A percentile compares a stretch with the other conserved stretches of the same genome.
Conservation (phyloP, 2,329 filamentous ascomycete species). For the Fusarium annulatum region DNA sequence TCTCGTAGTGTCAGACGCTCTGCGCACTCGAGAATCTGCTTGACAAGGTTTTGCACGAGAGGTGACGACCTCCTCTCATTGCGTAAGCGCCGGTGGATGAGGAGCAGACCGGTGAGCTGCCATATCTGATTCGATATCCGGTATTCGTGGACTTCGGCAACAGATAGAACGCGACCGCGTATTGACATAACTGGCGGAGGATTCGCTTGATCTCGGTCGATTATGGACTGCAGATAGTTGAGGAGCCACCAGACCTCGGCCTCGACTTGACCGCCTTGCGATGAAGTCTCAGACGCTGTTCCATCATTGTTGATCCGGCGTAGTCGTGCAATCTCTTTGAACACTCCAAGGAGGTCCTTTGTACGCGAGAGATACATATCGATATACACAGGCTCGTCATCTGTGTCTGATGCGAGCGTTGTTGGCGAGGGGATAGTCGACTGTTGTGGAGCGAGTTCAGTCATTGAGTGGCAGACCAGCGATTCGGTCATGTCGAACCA, state of each 20-base stretch:
- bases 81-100: constrained; percentile 29
- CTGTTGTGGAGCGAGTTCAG: constrained; percentile 24
- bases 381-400: constrained; percentile 26
- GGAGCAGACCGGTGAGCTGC: constrained; percentile 27
- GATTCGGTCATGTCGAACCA: constrained; percentile 39
- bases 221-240: constrained; percentile 21
- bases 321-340: constrained; percentile 31
- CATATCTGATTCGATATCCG: constrained; percentile 33
- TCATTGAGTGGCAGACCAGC: constrained; percentile 24
- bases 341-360: constrained; percentile 21
- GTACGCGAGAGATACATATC: constrained; percentile 35
- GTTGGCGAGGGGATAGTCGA: constrained; percentile 27
- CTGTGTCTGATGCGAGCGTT: constrained; percentile 6
- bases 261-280: neutral
- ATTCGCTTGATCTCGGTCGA: constrained; percentile 13
- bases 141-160: constrained; percentile 26
- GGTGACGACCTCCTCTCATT: constrained; percentile 14
- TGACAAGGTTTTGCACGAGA: constrained; percentile 17
- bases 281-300: neutral
- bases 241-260: constrained; percentile 23
- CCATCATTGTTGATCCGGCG: neutral
- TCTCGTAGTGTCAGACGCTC: constrained; percentile 29
- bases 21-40: constrained; percentile 3
- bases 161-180: constrained; percentile 5
- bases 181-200: constrained; percentile 31